Percentiles rank a stretch among this genome's conserved stretches.
Evolutionary conservation across 805 yeast genomes (phyloP).

Genomic region (Suhomyces sp.): DNA sequence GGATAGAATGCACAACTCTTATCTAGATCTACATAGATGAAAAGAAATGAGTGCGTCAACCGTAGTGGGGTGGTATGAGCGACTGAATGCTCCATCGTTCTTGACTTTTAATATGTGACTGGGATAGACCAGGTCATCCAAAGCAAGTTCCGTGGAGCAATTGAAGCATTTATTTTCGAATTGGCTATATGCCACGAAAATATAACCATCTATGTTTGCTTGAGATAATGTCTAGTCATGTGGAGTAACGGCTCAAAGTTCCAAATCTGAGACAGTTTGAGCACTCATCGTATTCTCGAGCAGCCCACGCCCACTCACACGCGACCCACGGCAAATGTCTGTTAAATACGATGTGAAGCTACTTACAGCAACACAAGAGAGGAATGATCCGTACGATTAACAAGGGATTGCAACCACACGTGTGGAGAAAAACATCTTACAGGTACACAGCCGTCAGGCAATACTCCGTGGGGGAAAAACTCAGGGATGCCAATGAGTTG

Average conservation of each 20-base stretch:
- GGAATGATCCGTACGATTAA: background rate
- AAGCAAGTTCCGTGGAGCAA: background rate
- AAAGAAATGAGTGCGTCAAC: background rate
- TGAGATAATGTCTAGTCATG: background rate
- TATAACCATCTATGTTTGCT: background rate
- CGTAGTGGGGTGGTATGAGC: background rate
- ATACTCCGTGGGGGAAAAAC: conserved; percentile 15
- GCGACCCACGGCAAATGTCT: background rate
- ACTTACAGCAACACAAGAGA: background rate
- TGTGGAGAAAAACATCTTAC: background rate
- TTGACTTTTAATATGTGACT: background rate
- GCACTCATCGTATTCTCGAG: background rate
- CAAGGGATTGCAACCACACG: background rate
- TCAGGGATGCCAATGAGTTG: conserved; percentile 19
- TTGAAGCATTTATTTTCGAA: too few species aligned
- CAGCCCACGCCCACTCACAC: background rate
- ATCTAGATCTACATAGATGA: too few species aligned
- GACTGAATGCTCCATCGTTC: background rate
- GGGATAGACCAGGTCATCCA: background rate
- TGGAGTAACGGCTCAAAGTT: background rate
- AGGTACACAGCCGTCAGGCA: background rate
- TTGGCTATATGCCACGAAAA: background rate
- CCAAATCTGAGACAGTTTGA: background rate
- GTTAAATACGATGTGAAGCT: background rate
- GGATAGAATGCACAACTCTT: too few species aligned